Evolutionary conservation across 2,329 filamentous ascomycete genomes (phyloP).

Genomic region (Diaporthe sp.): DNA sequence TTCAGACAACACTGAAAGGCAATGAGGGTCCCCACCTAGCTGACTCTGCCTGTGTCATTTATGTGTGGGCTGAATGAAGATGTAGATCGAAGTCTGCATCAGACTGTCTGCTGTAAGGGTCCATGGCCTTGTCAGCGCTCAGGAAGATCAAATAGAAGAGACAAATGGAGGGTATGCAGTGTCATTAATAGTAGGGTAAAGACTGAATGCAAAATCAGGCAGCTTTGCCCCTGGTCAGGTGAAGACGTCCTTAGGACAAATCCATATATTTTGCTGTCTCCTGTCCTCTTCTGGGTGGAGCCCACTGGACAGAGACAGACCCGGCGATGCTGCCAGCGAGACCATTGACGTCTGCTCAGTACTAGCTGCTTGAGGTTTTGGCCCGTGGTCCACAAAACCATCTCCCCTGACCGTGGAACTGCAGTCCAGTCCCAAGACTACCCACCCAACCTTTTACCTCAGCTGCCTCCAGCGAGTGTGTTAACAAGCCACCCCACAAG

Average conservation of each 20-base stretch:
- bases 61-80: background rate
- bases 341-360: background rate
- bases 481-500: background rate
- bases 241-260: background rate
- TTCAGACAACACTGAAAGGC: background rate
- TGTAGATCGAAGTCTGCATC: background rate
- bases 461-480: background rate
- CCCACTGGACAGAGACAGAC: conserved; percentile 19
- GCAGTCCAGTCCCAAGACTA: background rate
- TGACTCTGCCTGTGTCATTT: background rate
- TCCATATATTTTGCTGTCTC: background rate
- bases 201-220: background rate
- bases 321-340: background rate
- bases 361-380: background rate
- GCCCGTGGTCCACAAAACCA: background rate
- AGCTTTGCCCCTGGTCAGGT: background rate
- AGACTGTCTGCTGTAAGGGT: background rate
- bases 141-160: background rate
- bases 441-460: background rate
- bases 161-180: background rate
- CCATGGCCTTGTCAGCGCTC: background rate
- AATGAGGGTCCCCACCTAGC: background rate
- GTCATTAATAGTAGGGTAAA: background rate
- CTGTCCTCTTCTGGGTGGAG: background rate
- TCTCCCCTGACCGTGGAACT: background rate